phyloP scores from a whole-genome alignment of 805 yeast species.

The Yarrowia bubula region DNA sequence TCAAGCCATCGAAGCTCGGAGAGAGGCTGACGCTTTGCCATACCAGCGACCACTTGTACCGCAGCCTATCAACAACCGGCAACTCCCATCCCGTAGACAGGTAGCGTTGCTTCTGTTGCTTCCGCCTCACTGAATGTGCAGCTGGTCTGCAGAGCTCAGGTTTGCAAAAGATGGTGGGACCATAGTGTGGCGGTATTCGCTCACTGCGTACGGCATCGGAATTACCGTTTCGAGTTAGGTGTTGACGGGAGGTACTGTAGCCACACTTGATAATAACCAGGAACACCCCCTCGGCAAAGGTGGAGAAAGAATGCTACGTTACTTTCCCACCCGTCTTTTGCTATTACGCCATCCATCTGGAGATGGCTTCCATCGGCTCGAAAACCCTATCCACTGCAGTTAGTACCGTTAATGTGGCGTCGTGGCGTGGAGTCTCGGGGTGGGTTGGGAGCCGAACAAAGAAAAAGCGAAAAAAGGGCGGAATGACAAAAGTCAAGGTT shows the following conservation, averaged over 20 bases:
- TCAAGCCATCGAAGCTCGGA: background rate
- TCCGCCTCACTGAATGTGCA: background rate
- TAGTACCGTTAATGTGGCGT: background rate
- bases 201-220: background rate
- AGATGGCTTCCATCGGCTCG: background rate
- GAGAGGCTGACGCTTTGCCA: too few relatives aligned
- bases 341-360: background rate
- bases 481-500: background rate
- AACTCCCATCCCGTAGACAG: background rate
- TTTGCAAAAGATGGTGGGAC: background rate
- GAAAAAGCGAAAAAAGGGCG: background rate
- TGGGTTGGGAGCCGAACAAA: background rate
- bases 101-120: background rate
- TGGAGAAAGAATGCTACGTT: background rate
- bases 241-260: background rate
- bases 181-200: constrained; percentile 20
- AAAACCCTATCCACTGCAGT: constrained; percentile 4
- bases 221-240: background rate
- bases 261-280: background rate
- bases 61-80: too few relatives aligned
- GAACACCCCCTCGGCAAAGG: background rate
- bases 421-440: background rate
- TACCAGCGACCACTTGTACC: too few relatives aligned
- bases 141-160: background rate
- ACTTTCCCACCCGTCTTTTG: background rate